phyloP scores from a whole-genome alignment of 768 basidiomycete genomes.

The Boletus pseudopeckii region DNA sequence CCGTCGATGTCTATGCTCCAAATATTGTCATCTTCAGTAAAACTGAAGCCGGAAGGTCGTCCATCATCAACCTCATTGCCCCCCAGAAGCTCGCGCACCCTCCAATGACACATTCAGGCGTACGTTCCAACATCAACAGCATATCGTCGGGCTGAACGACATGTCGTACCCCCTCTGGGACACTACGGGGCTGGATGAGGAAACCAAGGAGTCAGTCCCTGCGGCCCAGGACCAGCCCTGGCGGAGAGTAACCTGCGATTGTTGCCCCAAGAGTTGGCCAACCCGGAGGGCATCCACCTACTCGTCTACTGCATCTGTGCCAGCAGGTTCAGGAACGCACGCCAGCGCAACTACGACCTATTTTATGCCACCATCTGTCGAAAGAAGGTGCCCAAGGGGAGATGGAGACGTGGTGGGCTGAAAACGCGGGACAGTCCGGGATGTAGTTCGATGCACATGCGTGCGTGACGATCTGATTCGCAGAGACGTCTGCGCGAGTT shows the following conservation, averaged over 20 bases:
- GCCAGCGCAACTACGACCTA: constrained; percentile 31
- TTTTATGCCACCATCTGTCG: constrained; percentile 34
- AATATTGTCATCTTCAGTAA: no score
- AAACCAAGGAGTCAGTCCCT: not conserved
- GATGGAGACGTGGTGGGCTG: constrained; percentile 28
- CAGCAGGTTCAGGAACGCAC: not conserved
- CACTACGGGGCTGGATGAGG: constrained; percentile 1
- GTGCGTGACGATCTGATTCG: not conserved
- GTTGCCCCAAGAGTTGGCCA: not conserved
- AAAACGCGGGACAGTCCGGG: constrained; percentile 20
- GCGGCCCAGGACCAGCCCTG: no score
- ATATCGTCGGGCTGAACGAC: no score
- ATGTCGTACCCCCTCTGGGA: not conserved
- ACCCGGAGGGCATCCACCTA: not conserved
- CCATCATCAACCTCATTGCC: no score
- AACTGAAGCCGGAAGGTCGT: no score
- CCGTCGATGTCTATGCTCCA: no score
- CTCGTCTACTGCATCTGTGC: not conserved
- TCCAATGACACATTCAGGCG: no score
- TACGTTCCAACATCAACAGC: no score
- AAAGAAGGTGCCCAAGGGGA: constrained; percentile 21
- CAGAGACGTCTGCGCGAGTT: not conserved
- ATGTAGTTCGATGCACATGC: constrained; percentile 27
- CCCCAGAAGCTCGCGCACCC: no score
- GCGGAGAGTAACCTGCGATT: not conserved